Conservation (phyloP, 345 rosid species). For the Acer saccharum region DNA sequence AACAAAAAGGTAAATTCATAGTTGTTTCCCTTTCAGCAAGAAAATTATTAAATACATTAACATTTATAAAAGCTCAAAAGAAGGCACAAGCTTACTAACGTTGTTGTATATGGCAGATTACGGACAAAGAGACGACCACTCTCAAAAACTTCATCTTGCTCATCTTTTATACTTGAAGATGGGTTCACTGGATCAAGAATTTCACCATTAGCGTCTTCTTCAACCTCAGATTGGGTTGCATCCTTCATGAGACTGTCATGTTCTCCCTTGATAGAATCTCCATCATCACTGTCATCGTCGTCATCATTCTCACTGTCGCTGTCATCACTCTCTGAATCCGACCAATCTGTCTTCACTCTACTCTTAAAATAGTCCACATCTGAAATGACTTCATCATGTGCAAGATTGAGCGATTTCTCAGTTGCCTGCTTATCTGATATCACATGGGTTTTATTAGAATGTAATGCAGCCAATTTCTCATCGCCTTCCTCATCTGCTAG, state of each 20-base stretch:
- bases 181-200: conserved; percentile 32
- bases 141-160: conserved; percentile 41
- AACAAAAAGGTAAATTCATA: not conserved
- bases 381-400: conserved; percentile 53
- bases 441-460: conserved; percentile 18
- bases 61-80: not conserved
- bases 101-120: conserved; percentile 78
- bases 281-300: conserved; percentile 20
- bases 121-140: conserved; percentile 81
- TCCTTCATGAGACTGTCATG: conserved; percentile 17
- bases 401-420: conserved; percentile 33
- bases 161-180: conserved; percentile 36
- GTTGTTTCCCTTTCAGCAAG: not conserved
- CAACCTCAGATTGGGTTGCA: conserved; percentile 27
- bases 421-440: conserved; percentile 31
- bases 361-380: conserved; percentile 94
- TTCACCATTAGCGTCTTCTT: conserved; percentile 46
- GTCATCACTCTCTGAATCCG: conserved; percentile 63
- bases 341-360: conserved; percentile 71
- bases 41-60: not conserved
- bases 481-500: conserved; percentile 30
- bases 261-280: conserved; percentile 20
- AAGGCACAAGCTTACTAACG: conserved; percentile 37
- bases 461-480: conserved; percentile 23
- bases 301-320: conserved; percentile 7